phyloP scores from a whole-genome alignment of 2,329 filamentous ascomycete species.

The Scedosporium dehoogii region DNA sequence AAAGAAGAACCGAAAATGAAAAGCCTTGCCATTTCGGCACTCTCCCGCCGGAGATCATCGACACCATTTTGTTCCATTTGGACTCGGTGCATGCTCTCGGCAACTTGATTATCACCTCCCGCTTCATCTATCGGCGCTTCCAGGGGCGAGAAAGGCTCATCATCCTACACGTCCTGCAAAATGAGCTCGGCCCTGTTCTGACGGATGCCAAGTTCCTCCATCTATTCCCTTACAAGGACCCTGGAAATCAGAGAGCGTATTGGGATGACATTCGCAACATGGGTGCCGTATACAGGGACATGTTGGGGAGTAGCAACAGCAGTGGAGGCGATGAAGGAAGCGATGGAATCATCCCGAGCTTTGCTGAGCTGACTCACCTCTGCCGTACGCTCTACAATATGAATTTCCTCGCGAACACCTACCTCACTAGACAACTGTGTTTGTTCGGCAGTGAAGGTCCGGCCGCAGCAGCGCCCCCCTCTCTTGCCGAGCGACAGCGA shows the following conservation, averaged over 20 bases:
- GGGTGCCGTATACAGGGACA: neutral
- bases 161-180: neutral
- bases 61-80: neutral
- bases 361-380: neutral
- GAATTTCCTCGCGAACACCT: neutral
- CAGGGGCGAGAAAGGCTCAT: neutral
- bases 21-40: neutral
- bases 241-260: neutral
- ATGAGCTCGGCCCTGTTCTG: neutral
- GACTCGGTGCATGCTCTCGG: neutral
- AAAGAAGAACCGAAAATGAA: neutral
- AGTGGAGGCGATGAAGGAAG: neutral
- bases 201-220: neutral
- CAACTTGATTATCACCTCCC: neutral
- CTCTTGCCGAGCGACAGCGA: neutral
- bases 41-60: neutral
- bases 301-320: neutral
- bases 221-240: neutral
- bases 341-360: neutral
- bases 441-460: neutral
- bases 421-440: neutral
- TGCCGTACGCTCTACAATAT: neutral
- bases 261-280: neutral
- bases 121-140: neutral
- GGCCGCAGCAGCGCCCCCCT: neutral